Base-by-base conservation (phyloP, 306 rosid species). In the Prunus salicina region DNA sequence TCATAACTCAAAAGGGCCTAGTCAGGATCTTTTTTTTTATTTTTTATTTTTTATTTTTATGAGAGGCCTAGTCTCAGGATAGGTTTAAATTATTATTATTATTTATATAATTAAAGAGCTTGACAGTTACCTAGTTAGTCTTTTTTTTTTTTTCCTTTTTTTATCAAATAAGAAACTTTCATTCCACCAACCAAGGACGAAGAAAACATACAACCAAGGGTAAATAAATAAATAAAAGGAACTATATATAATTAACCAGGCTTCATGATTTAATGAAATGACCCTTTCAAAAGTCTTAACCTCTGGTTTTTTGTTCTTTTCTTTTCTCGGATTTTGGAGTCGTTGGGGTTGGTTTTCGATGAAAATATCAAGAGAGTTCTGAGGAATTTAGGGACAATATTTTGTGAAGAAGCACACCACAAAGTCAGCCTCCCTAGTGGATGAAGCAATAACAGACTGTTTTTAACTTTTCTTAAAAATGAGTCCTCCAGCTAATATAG, bases 331-430 rank as follows among this genome's bases (percentile, higher is more conserved):
- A 25, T 58, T 24, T 58, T 58, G 34, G 64, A 58, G 64, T 58
- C 34, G 64, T 58, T 19, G 64, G 32, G 64, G 64, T 58, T 58
- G 64, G 64, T 58, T 58, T 58, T 58, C 64, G 64, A 58, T 27
- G 34, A 60, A 60, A 60, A 22, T 22, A 60, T 30, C 19, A 60
- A 60, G 18, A 60, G 64, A 8, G 34, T 24, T 2, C 12, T 25
- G 34, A 60, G 64, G 34, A 22, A 25, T 60, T 60, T 25, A 60
- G 64, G 64, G 19, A 13, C 18, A 58, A 12, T 58, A 27, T 62
- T 30, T 61, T 61, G 66, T 61, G n/a, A 61, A 24, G 12, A 16
- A 27, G 16, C 66, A 61, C 41, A 61, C 10, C 43, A 6, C 32
- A 53, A 53, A 13, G 66, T 27, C 43, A 61, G 66, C 64, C 16